Percentiles rank a stretch among this genome's conserved stretches.
Evolutionary conservation across 352 stramenopile genomes (phyloP).

Genomic region (Pythium brachiatum): DNA sequence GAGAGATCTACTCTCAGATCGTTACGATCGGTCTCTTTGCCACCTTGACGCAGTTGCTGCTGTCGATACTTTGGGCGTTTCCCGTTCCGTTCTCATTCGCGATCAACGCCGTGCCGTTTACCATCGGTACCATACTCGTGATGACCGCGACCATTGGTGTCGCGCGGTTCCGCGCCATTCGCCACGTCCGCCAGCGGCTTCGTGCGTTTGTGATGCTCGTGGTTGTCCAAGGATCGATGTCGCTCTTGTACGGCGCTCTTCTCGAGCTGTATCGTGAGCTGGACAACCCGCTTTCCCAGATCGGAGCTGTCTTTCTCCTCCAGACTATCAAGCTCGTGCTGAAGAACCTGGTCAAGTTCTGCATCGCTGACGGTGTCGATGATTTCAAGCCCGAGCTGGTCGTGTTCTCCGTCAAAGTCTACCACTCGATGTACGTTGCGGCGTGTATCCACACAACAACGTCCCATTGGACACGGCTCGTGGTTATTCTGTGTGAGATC

Average conservation of each 20-base stretch:
- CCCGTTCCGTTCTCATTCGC: constrained; percentile 38
- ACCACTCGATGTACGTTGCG: constrained; percentile 7
- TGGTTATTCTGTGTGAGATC: constrained; percentile 6
- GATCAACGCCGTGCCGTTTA: constrained; percentile 15
- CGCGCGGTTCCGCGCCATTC: constrained; percentile 18
- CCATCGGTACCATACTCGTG: constrained; percentile 18
- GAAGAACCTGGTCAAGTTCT: constrained; percentile 32
- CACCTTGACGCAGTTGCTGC: constrained; percentile 13
- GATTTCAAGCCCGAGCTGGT: constrained; percentile 15
- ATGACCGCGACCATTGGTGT: constrained; percentile 24
- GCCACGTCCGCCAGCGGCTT: constrained; percentile 20
- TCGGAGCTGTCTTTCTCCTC: constrained; percentile 27
- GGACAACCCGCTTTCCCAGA: constrained; percentile 2
- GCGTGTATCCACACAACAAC: constrained; percentile 10
- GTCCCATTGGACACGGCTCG: not conserved
- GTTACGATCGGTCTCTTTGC: not conserved
- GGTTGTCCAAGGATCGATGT: constrained; percentile 24
- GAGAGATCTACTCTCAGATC: not conserved
- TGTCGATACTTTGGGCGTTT: constrained; percentile 33
- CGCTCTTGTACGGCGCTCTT: constrained; percentile 36
- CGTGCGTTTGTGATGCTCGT: constrained; percentile 16
- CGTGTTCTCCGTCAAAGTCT: constrained; percentile 14
- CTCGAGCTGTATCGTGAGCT: constrained; percentile 31
- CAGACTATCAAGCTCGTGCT: constrained; percentile 36
- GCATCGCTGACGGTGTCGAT: not conserved